Base-by-base conservation (phyloP, 441 rosid species). In the Dalechampia spathulata region DNA sequence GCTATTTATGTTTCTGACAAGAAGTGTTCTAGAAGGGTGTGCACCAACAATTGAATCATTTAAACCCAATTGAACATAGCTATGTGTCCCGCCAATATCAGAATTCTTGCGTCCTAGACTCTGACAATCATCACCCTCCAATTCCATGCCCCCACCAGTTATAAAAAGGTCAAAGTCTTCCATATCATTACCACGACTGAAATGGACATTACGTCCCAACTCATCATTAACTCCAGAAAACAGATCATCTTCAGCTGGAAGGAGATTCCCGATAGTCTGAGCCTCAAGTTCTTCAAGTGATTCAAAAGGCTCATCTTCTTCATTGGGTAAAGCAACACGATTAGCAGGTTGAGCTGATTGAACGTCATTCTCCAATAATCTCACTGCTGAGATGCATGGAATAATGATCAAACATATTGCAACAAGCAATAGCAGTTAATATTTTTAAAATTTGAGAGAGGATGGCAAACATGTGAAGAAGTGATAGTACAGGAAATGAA, bases 221-320 rank as follows among this genome's bases (percentile, higher is more conserved):
- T 76, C 81, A 62, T 74, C 79, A 46, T 69, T 74, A 64, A 86
- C 78, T 48, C 90, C 90, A 59, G 90, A 77, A 76, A 86, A 76
- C 61, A 86, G 71, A 52, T 83, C 87, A 49, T 86, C 94, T n/a
- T 86, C 90, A 54, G 73, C 57, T 4, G 94, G 94, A 47, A 86
- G 94, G 65, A 86, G 94, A 69, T 86, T 79, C 25, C 86, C 90
- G 26, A 86, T 83, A 57, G 87, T 81, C 69, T 75, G 85, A 15
- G 90, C 86, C 71, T 86, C 87, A 44, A 86, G 70, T 71, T 86
- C 87, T 76, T 83, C 78, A 69, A 81, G 69, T 40, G 87, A 81
- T 63, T 75, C 86, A 58, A 76, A 66, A 51, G 77, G 75, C 52
- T 73, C 82, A 40, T 78, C 81, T 58, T 81, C 82, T 42, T 58